Evolutionary conservation across 1,139 yeast species (phyloP), one percentile per base, ranked within the genome.

Genomic region (Yamadazyma blattariae): DNA sequence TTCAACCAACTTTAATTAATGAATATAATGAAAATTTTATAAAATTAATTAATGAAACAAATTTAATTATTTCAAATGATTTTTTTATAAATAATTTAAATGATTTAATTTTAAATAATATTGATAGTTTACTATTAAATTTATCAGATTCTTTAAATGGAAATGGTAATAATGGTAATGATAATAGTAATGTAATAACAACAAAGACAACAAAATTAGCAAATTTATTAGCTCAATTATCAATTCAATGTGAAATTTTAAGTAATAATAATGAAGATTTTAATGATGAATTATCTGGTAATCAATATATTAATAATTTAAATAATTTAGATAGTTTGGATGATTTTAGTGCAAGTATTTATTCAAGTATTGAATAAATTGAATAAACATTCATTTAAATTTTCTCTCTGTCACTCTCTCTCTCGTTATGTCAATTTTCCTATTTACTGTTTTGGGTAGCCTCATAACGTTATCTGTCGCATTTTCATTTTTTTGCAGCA

Each of bases 311-410:
- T 30, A 67, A 66, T 52, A 62, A 62, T 27, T 53, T 79, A 51
- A 78, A 78, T 52, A 67, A 70, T 36, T 65, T 78, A 23, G 80
- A 78, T 18, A 89, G 80, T 42, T 71, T 90, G 42, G 95, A 87
- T 47, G 96, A 89, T 41, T 75, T 90, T 50, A 82, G 95, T 60
- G 97, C 97, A 5, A 75, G 89, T 48, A 92, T 90, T 8, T 90
- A 90, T 57, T 83, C 96, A 23, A 88, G 88, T 54, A 87, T 85
- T 58, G 85, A 80, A 40, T 69, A 56, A 40, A 87, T 85, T 58
- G 85, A 80, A 40, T 69, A 56, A 40, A n/a, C 29, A 11, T 26
- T 8, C n/a, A 12, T 18, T 14, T 18, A 13, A 7, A 4, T 15
- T 19, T 11, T 17, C 8, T 17, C 13, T 18, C 19, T 13, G 6